Evolutionary conservation across 2,329 filamentous ascomycete genomes (phyloP).

Genomic region (Talaromyces verruculosus): DNA sequence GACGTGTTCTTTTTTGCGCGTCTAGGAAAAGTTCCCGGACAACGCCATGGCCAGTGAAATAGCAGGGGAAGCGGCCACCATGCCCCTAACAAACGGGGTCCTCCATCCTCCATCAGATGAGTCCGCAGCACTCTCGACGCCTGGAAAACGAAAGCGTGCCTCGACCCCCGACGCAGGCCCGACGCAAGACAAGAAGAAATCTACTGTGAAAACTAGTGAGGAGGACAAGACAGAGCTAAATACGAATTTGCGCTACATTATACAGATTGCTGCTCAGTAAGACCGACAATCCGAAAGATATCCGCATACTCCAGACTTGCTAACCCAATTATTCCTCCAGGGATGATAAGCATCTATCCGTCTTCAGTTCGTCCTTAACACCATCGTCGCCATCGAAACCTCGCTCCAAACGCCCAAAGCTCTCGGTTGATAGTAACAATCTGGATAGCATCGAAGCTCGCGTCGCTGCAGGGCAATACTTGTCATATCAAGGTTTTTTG

Average conservation of each 20-base stretch:
- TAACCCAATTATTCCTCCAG: slow-evolving; percentile 33
- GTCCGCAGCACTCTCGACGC: slow-evolving; percentile 33
- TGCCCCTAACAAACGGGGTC: slow-evolving; percentile 39
- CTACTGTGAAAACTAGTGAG: slow-evolving; percentile 27
- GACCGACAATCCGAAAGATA: neutral
- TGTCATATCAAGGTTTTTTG: slow-evolving; percentile 43
- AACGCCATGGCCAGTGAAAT: slow-evolving; percentile 41
- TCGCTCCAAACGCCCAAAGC: slow-evolving; percentile 45
- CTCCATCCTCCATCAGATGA: slow-evolving; percentile 32
- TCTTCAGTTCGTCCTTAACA: slow-evolving; percentile 43
- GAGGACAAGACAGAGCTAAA: slow-evolving; percentile 36
- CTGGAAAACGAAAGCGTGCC: slow-evolving; percentile 45
- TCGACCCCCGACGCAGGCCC: slow-evolving; percentile 35
- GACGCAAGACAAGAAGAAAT: slow-evolving; percentile 30
- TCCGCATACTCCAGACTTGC: neutral
- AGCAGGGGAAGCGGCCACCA: slow-evolving; percentile 31
- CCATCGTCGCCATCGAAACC: slow-evolving; percentile 38
- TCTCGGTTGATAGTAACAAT: slow-evolving; percentile 37
- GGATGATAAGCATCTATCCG: slow-evolving; percentile 45
- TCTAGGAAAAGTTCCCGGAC: slow-evolving; percentile 19
- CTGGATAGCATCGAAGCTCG: slow-evolving; percentile 40
- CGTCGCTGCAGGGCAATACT: slow-evolving; percentile 41
- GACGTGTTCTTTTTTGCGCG: slow-evolving; percentile 22
- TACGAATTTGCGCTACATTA: slow-evolving; percentile 30
- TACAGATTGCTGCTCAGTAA: slow-evolving; percentile 20